Evolutionary conservation across 331 rosid genomes (phyloP), one percentile per base, ranked within the genome.

Genomic region (Quercus phellos): DNA sequence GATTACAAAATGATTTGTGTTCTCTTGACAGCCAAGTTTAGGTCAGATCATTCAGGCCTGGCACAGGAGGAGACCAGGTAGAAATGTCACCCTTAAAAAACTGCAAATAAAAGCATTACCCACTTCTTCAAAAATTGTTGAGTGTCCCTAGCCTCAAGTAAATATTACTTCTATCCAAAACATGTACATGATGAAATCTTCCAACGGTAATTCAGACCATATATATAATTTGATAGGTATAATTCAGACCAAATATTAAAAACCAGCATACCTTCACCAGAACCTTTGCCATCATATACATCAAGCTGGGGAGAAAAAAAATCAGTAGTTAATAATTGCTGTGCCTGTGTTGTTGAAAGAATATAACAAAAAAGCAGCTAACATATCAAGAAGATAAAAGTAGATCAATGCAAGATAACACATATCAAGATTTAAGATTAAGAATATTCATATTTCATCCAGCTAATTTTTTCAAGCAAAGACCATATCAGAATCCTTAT

Each of bases 281-380:
- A 80, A 83, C 89, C 90, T 87, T 87, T 90, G 70, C 99, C 99
- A 67, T 94, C 97, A 76, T 86, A 80, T 16, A 83, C 42, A 80
- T 92, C 99, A 71, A 94, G 99, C 99, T 94, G 96, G 63, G 53
- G 81, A 61, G 74, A 81, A 54, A 22, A 34, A 30, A 0, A 66
- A 6, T 7, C 4, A 7, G 32, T 53, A 8, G 74, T 87, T 34
- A 82, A 74, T 69, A 24, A 46, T 70, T 29, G 68, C 22, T 14
- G 51, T 29, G 51, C 30, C 74, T 24, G 55, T 77, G 74, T 66
- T 11, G 34, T 16, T 74, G 68, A 64, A 12, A 38, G 27, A 72
- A 72, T 50, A 42, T 26, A 58, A 59, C 4, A 4, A 51, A 24
- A 51, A 29, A 51, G 42, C 14, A 24, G 38, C 27, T 6, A 51